These are phyloP conservation scores for Naumovozyma baii DNA, from an alignment of 805 yeast genomes.

Conservation along the genomic window DNA sequence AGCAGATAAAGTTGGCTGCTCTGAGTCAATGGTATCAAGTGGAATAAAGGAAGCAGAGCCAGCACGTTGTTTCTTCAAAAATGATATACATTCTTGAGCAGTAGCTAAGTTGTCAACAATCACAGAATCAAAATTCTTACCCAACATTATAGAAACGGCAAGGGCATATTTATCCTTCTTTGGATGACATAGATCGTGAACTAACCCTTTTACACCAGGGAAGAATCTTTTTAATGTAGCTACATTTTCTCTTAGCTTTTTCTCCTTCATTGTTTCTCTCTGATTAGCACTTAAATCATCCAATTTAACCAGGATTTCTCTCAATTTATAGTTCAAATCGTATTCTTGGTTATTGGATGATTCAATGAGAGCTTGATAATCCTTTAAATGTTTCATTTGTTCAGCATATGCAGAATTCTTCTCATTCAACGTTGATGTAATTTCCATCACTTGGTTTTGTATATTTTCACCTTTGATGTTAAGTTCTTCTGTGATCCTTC, in stretches of 20 bases:
- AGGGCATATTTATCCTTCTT: slow-evolving; percentile 58
- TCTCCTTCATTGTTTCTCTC: slow-evolving; percentile 66
- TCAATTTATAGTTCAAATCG: slow-evolving; percentile 53
- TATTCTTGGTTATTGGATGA: slow-evolving; percentile 39
- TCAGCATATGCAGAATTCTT: slow-evolving; percentile 27
- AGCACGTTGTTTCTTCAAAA: slow-evolving; percentile 71
- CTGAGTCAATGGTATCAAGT: slow-evolving; percentile 62
- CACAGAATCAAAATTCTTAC: slow-evolving; percentile 70
- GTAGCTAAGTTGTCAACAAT: slow-evolving; percentile 64
- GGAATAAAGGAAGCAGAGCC: slow-evolving; percentile 88
- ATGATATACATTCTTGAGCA: slow-evolving; percentile 69
- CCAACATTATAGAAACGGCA: slow-evolving; percentile 71
- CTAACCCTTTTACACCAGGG: slow-evolving; percentile 78
- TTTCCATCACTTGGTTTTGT: slow-evolving; percentile 25
- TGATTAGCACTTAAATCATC: slow-evolving; percentile 68
- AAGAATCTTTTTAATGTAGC: slow-evolving; percentile 57
- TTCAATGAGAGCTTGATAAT: slow-evolving; percentile 33
- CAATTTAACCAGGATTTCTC: slow-evolving; percentile 48
- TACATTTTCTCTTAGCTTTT: slow-evolving; percentile 62
- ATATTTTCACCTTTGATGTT: slow-evolving; percentile 28
- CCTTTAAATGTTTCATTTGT: slow-evolving; percentile 30
- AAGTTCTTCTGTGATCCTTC: slow-evolving; percentile 29
- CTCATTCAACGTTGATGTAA: slow-evolving; percentile 31
- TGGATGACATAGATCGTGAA: slow-evolving; percentile 73
- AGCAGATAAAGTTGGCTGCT: slow-evolving; percentile 40